A percentile compares a stretch with the other conserved stretches of the same genome.
Evolutionary conservation across 2,329 filamentous ascomycete species (phyloP).

Genomic region (Aureobasidium vineae): DNA sequence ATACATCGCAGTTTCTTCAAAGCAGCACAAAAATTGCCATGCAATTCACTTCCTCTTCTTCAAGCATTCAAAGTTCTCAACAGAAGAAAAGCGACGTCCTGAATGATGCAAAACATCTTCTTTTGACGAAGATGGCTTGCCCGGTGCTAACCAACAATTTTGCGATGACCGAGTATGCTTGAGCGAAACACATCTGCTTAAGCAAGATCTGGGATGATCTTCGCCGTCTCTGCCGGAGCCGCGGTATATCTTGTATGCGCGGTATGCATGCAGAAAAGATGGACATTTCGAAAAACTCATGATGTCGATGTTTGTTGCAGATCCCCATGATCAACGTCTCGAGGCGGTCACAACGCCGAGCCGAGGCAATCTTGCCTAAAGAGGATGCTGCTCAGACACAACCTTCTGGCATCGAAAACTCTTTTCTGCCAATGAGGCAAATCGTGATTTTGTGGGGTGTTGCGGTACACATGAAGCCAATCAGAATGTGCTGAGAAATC

Average conservation of each 20-base stretch:
- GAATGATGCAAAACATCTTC: not conserved
- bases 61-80: not conserved
- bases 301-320: constrained; percentile 15
- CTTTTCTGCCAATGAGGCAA: not conserved
- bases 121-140: not conserved
- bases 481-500: not conserved
- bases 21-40: not conserved
- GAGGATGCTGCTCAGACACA: not conserved
- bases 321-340: not conserved
- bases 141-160: not conserved
- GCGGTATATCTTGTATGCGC: not conserved
- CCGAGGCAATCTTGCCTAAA: not conserved
- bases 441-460: not conserved
- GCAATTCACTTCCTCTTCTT: not conserved
- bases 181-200: not conserved
- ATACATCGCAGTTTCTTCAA: not conserved
- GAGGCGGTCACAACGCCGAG: not conserved
- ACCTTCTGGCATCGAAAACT: not conserved
- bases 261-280: not conserved
- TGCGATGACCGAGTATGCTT: not conserved
- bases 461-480: not conserved
- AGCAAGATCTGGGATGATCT: not conserved
- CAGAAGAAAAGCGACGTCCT: not conserved
- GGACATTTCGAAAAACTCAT: not conserved
- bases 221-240: not conserved